A percentile compares a stretch with the other conserved stretches of the same genome.
phyloP scores from a whole-genome alignment of 257 asterid genomes.

The Lithospermum erythrorhizon region DNA sequence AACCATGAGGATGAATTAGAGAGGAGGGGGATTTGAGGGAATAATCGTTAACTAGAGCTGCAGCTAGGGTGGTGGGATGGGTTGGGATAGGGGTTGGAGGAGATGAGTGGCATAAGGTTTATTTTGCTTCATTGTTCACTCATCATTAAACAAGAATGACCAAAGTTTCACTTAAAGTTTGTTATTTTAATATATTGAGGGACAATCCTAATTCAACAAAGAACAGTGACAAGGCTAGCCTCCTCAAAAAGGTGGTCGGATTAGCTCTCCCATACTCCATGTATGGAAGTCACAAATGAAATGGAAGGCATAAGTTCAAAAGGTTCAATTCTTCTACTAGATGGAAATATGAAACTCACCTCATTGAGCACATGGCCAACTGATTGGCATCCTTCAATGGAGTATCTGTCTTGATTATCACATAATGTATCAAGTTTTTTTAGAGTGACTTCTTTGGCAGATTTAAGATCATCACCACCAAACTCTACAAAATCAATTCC shows the following conservation, averaged over 20 bases:
- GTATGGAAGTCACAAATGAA: not conserved
- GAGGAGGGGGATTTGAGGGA: not conserved
- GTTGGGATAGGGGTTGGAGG: not conserved
- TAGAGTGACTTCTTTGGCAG: conserved; percentile 53
- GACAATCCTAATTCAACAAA: no score
- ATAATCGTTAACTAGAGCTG: not conserved
- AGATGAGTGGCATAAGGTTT: not conserved
- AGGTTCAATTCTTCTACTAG: conserved; percentile 5
- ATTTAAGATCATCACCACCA: conserved; percentile 47
- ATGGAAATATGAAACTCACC: conserved; percentile 28
- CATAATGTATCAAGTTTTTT: conserved; percentile 25
- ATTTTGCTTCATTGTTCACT: not conserved
- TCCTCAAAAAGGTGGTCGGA: no score
- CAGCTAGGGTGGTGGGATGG: not conserved
- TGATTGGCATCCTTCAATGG: conserved; percentile 67
- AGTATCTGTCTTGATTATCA: conserved; percentile 29
- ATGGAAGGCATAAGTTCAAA: not conserved
- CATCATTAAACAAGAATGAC: not conserved
- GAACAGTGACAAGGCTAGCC: no score
- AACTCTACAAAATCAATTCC: conserved; percentile 62
- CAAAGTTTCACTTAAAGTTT: not conserved
- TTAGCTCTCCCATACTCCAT: no score
- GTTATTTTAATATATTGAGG: no score
- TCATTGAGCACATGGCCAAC: conserved; percentile 80
- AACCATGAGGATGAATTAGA: not conserved